These are phyloP conservation scores for Hippophae rhamnoides DNA, from an alignment of 306 rosid species.

Conservation along the genomic window DNA sequence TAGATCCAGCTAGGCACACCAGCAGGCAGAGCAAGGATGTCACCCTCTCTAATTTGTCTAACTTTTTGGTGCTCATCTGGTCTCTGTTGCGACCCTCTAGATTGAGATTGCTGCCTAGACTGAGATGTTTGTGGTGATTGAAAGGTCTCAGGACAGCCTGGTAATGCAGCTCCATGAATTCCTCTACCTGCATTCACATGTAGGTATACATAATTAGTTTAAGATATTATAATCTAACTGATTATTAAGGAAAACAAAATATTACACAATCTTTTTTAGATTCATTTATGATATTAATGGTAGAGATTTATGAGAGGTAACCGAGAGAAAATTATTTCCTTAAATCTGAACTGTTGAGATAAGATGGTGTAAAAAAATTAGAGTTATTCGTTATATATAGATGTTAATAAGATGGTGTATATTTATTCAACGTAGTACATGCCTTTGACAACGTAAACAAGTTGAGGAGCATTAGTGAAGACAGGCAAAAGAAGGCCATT, in stretches of 20 bases:
- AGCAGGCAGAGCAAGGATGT: constrained; percentile 29
- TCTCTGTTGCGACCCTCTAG: background rate
- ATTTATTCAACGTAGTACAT: no score
- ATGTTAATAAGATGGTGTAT: no score
- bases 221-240: background rate
- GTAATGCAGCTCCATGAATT: constrained; percentile 13
- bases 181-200: constrained; percentile 20
- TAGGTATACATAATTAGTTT: background rate
- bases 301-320: no score
- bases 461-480: no score
- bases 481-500: no score
- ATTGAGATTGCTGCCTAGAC: background rate
- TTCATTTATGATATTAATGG: background rate
- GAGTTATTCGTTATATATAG: no score
- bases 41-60: constrained; percentile 25
- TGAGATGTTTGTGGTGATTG: background rate
- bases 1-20: constrained; percentile 34
- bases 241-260: no score
- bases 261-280: no score
- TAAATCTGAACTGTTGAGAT: no score
- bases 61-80: constrained; percentile 32
- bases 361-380: no score
- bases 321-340: no score
- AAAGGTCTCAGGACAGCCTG: constrained; percentile 33
- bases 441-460: no score